These are phyloP conservation scores for Quercus dentata DNA, from an alignment of 306 rosid genomes.

Conservation along the genomic window DNA sequence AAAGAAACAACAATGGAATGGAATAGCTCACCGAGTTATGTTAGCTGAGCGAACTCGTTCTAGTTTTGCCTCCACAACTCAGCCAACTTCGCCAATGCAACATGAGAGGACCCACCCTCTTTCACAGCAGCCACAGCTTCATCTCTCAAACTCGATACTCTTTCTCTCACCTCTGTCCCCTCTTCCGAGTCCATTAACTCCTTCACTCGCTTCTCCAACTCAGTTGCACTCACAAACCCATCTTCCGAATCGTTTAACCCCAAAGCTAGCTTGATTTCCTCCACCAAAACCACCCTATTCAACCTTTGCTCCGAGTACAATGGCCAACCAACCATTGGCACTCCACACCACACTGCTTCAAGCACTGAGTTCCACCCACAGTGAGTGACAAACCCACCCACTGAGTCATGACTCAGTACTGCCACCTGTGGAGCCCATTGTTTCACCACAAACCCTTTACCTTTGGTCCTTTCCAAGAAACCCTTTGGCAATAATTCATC, in stretches of 20 bases:
- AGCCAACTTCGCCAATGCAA: background rate
- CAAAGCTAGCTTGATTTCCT: conserved; percentile 9
- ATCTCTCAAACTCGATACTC: background rate
- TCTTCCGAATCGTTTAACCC: conserved; percentile 2
- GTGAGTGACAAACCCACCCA: conserved; percentile 34
- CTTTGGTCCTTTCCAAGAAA: background rate
- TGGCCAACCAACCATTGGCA: conserved; percentile 40
- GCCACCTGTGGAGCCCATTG: conserved; percentile 11
- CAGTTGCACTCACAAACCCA: conserved; percentile 22
- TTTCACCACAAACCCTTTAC: background rate
- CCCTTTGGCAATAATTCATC: background rate
- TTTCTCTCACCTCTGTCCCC: conserved; percentile 26
- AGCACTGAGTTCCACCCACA: conserved; percentile 43
- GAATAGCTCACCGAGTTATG: no score
- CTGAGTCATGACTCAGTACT: conserved; percentile 11
- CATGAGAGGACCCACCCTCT: conserved; percentile 14
- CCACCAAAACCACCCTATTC: conserved; percentile 12
- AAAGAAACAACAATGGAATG: no score
- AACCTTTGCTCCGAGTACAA: conserved; percentile 31
- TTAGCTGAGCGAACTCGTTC: no score
- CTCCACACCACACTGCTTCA: conserved; percentile 13
- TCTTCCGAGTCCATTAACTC: conserved; percentile 20
- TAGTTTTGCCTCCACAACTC: background rate
- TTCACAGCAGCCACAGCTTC: conserved; percentile 9
- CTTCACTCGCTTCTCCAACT: conserved; percentile 30